These are phyloP conservation scores for Populus simonii DNA, from an alignment of 345 rosid genomes.

Conservation along the genomic window DNA sequence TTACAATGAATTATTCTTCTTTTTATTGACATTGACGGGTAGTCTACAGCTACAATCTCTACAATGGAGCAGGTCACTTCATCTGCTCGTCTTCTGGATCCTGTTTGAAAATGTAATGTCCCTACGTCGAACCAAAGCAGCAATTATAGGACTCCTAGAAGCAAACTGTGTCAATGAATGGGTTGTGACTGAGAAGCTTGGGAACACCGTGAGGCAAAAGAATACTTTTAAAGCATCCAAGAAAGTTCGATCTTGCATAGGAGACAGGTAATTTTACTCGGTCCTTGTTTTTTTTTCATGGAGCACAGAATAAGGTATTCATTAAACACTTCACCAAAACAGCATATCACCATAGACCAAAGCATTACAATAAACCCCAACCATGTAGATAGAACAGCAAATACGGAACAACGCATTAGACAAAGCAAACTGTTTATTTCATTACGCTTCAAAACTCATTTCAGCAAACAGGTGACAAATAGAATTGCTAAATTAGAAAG, in stretches of 20 bases:
- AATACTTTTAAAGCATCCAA: constrained; percentile 8
- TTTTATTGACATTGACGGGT: no score
- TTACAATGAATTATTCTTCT: background rate
- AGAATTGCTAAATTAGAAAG: no score
- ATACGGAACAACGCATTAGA: no score
- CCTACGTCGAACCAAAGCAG: constrained; percentile 45
- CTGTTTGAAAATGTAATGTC: constrained; percentile 57
- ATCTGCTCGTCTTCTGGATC: constrained; percentile 51
- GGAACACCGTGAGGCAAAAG: constrained; percentile 40
- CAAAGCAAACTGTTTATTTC: no score
- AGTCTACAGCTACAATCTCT: background rate
- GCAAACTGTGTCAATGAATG: constrained; percentile 53
- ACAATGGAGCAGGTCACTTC: constrained; percentile 39
- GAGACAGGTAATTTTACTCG: constrained; percentile 18
- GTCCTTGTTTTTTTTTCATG: background rate
- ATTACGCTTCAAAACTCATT: no score
- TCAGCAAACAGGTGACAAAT: no score
- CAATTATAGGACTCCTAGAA: constrained; percentile 46
- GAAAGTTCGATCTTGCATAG: constrained; percentile 8
- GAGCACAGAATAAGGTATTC: background rate
- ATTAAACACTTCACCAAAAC: background rate
- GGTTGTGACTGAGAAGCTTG: constrained; percentile 43
- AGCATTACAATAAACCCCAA: no score
- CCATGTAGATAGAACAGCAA: no score
- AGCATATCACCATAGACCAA: background rate